phyloP scores from a whole-genome alignment of 495 filamentous ascomycete species.

The Penicillium longicatenatum region DNA sequence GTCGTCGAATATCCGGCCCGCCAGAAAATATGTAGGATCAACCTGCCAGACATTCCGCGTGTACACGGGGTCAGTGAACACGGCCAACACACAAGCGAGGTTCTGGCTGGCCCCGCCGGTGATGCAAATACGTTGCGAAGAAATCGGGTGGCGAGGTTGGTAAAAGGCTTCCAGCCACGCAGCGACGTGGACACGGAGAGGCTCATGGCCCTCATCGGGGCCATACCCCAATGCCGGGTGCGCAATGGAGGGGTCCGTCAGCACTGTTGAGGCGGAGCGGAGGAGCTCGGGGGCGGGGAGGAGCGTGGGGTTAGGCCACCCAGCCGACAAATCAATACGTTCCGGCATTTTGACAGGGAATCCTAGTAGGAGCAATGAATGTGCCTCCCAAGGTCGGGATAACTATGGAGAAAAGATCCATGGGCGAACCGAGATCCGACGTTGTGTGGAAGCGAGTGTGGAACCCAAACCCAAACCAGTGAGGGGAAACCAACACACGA shows the following conservation, averaged over 20 bases:
- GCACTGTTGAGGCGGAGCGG: conserved; percentile 52
- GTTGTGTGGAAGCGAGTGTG: conserved; percentile 15
- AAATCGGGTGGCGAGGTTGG: conserved; percentile 39
- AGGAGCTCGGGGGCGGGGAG: conserved; percentile 64
- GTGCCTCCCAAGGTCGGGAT: neutral
- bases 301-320: conserved; percentile 71
- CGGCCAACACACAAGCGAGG: conserved; percentile 68
- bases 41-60: conserved; percentile 79
- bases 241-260: conserved; percentile 59
- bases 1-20: conserved; percentile 78
- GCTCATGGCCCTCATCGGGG: conserved; percentile 71
- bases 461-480: conserved; percentile 4
- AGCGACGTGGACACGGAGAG: conserved; percentile 64
- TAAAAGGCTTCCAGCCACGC: conserved; percentile 71
- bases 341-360: conserved; percentile 3
- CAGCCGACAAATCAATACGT: conserved; percentile 67
- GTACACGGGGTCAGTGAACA: conserved; percentile 75
- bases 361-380: neutral
- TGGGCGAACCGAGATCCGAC: conserved; percentile 14
- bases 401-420: neutral
- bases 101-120: conserved; percentile 80
- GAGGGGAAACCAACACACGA: conserved; percentile 1
- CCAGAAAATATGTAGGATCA: conserved; percentile 78
- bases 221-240: conserved; percentile 70
- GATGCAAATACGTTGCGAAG: conserved; percentile 67